phyloP scores from a whole-genome alignment of 192 early-diverging fungal genomes.

The Anaeromyces robustus region DNA sequence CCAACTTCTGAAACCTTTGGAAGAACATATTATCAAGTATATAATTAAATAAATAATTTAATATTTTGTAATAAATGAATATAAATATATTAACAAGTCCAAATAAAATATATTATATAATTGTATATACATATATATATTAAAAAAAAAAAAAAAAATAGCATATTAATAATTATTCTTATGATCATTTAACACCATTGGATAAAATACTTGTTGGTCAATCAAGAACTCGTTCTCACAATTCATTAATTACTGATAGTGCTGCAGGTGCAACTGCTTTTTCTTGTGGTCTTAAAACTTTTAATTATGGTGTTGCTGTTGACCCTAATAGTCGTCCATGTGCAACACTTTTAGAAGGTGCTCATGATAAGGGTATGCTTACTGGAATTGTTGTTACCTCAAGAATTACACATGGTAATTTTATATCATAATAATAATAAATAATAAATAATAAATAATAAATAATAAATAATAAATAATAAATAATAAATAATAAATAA shows the following conservation, averaged over 20 bases:
- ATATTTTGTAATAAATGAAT: neutral
- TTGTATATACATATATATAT: constrained; percentile 32
- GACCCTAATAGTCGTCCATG: constrained; percentile 54
- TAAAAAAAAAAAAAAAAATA: constrained; percentile 22
- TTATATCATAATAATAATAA: no score
- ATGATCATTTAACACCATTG: constrained; percentile 19
- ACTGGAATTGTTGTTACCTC: constrained; percentile 91
- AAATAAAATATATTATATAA: constrained; percentile 61
- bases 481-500: no score
- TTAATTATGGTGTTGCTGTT: constrained; percentile 84
- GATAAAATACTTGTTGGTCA: constrained; percentile 69
- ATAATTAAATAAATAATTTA: no score
- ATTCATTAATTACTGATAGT: constrained; percentile 80
- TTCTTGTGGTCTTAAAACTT: constrained; percentile 75
- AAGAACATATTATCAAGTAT: constrained; percentile 6
- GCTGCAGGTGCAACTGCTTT: constrained; percentile 97
- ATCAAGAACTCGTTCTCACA: constrained; percentile 69
- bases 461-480: no score
- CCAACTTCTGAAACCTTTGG: constrained; percentile 81
- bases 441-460: no score
- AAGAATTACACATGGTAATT: constrained; percentile 75
- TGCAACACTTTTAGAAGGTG: constrained; percentile 87
- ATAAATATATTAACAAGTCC: neutral
- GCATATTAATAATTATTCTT: neutral
- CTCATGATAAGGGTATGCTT: constrained; percentile 58